Conservation (phyloP, 225 moss, liverwort and hornwort genomes). For the Bryoerythrophyllum caledonicum region DNA sequence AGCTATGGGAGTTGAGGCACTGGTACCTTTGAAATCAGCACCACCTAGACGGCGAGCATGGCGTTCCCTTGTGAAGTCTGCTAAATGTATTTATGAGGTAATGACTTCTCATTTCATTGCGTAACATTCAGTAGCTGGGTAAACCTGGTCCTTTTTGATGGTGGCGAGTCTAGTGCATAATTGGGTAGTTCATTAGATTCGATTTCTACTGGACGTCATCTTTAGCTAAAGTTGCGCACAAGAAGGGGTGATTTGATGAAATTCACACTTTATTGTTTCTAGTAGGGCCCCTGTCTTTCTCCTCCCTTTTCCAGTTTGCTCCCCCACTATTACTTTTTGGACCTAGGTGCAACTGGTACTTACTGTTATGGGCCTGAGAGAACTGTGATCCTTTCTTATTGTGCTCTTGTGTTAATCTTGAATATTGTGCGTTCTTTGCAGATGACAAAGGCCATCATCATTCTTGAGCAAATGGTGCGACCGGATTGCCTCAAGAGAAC, state of each 20-base stretch:
- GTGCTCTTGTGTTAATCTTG: slow-evolving; percentile 11
- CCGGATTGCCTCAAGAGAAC: slow-evolving; percentile 78
- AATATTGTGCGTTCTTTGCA: slow-evolving; percentile 41
- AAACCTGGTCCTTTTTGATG: too few species aligned
- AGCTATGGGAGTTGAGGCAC: slow-evolving; percentile 66
- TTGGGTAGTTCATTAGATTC: too few species aligned
- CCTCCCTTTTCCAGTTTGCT: too few species aligned
- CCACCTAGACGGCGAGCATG: slow-evolving; percentile 79
- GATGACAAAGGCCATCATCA: slow-evolving; percentile 81
- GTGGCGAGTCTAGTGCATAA: too few species aligned
- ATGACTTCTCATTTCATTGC: neutral
- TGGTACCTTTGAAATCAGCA: slow-evolving; percentile 57
- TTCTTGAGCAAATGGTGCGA: slow-evolving; percentile 92
- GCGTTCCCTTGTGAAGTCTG: slow-evolving; percentile 84
- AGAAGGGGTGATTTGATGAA: too few species aligned
- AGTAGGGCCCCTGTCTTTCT: too few species aligned
- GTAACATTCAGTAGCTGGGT: too few species aligned
- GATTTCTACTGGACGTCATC: too few species aligned
- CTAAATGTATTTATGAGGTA: slow-evolving; percentile 91
- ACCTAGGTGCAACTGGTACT: too few species aligned
- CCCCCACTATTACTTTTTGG: too few species aligned
- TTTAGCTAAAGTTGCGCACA: too few species aligned
- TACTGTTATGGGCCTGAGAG: neutral
- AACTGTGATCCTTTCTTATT: slow-evolving; percentile 12
- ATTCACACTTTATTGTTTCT: too few species aligned